Percentiles rank a stretch among this genome's conserved stretches.
Evolutionary conservation across 2,329 filamentous ascomycete genomes (phyloP).

Genomic region (Ophiocordyceps camponoti-rufipedis): DNA sequence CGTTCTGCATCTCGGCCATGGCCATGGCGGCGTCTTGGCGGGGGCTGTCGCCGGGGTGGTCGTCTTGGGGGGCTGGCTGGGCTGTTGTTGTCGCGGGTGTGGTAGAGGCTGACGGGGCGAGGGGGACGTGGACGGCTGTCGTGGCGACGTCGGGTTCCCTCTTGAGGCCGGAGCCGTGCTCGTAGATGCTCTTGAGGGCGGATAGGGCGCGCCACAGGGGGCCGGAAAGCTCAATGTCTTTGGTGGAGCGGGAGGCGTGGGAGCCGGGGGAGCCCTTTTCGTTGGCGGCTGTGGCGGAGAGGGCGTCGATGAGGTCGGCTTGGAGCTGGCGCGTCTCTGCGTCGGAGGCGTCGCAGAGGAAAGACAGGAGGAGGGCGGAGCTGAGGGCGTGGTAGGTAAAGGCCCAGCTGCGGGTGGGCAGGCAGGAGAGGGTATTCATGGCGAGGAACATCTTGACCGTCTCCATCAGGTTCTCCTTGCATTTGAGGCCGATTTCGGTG

Average conservation of each 20-base stretch:
- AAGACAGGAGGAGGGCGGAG: constrained; percentile 44
- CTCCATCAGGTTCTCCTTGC: constrained; percentile 43
- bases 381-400: constrained; percentile 51
- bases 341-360: constrained; percentile 44
- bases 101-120: neutral
- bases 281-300: constrained; percentile 46
- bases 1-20: constrained; percentile 48
- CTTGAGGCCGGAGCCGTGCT: constrained; percentile 37
- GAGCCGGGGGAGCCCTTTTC: constrained; percentile 35
- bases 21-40: constrained; percentile 44
- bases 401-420: constrained; percentile 48
- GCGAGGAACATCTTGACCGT: constrained; percentile 51
- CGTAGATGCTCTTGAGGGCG: constrained; percentile 47
- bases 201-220: constrained; percentile 41
- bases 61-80: constrained; percentile 7
- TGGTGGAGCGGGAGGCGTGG: constrained; percentile 35
- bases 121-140: no score
- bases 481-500: constrained; percentile 34
- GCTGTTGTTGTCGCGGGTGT: constrained; percentile 6
- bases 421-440: constrained; percentile 50
- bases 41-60: constrained; percentile 22
- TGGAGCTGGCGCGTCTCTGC: constrained; percentile 45
- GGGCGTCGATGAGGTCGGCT: constrained; percentile 42
- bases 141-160: constrained; percentile 21
- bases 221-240: constrained; percentile 43